Percentiles rank a stretch among this genome's conserved stretches.
Evolutionary conservation across 164 flowering plant genomes (phyloP).

Genomic region (Taxillus chinensis): DNA sequence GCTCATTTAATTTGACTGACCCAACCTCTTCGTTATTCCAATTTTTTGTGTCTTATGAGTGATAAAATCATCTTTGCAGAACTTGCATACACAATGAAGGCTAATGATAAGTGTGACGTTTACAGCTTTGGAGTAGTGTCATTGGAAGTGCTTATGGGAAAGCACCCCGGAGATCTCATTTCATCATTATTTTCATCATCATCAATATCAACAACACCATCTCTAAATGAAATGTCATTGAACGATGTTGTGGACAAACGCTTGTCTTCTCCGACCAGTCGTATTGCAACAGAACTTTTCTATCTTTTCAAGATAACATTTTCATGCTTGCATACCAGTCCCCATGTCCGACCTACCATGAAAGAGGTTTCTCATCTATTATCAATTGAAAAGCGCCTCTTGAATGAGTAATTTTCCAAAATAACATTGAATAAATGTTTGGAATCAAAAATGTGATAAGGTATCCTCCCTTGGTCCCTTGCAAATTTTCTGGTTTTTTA

Average conservation of each 20-base stretch:
- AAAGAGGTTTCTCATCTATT: background rate
- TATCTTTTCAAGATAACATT: background rate
- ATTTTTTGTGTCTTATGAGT: no score
- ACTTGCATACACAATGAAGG: no score
- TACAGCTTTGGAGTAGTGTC: background rate
- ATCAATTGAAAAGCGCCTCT: background rate
- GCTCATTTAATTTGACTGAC: background rate
- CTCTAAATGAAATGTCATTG: background rate
- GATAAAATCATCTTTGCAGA: no score
- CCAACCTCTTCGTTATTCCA: no score
- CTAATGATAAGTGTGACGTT: background rate
- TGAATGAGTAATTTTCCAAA: background rate
- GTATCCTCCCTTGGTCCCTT: background rate
- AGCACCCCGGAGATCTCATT: background rate
- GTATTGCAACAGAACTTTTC: background rate
- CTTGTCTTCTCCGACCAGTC: background rate
- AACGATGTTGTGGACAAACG: background rate
- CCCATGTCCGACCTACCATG: background rate
- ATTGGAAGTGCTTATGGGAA: background rate
- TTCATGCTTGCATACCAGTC: background rate
- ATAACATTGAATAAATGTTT: background rate
- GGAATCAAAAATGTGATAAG: background rate
- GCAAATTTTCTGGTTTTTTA: no score
- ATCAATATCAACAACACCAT: background rate
- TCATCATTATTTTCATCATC: background rate